Conservation (phyloP, 495 filamentous ascomycete species). For the Hyphodiscus hymeniophilus region DNA sequence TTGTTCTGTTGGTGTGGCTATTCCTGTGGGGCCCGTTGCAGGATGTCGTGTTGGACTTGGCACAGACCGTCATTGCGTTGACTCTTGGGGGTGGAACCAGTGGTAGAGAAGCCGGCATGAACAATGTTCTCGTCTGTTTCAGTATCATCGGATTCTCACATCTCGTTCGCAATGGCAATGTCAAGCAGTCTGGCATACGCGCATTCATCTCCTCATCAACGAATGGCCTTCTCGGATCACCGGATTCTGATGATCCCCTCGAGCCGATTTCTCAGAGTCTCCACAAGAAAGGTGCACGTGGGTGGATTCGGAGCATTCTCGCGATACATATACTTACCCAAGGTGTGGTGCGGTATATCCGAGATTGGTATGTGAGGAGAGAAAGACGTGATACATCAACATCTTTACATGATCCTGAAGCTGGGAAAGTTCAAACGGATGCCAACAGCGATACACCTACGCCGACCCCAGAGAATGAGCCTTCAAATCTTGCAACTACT, state of each 20-base stretch:
- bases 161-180: conserved; percentile 29
- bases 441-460: conserved; percentile 9
- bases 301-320: conserved; percentile 51
- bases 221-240: conserved; percentile 14
- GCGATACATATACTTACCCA: conserved; percentile 89
- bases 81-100: conserved; percentile 83
- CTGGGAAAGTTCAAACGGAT: conserved; percentile 34
- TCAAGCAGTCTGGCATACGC: conserved; percentile 50
- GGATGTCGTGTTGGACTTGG: conserved; percentile 84
- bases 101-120: conserved; percentile 63
- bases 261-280: conserved; percentile 31
- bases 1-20: conserved; percentile 79
- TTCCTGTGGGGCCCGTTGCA: conserved; percentile 85
- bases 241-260: conserved; percentile 33
- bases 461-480: conserved; percentile 12
- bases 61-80: conserved; percentile 91
- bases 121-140: conserved; percentile 69
- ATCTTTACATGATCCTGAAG: conserved; percentile 44
- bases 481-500: conserved; percentile 4
- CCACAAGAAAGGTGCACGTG: conserved; percentile 41
- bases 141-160: conserved; percentile 65
- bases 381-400: conserved; percentile 36
- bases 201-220: conserved; percentile 18
- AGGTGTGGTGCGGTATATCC: conserved; percentile 55
- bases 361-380: conserved; percentile 47